phyloP scores from a whole-genome alignment of 768 basidiomycete species.

The Termitomyces heimii region DNA sequence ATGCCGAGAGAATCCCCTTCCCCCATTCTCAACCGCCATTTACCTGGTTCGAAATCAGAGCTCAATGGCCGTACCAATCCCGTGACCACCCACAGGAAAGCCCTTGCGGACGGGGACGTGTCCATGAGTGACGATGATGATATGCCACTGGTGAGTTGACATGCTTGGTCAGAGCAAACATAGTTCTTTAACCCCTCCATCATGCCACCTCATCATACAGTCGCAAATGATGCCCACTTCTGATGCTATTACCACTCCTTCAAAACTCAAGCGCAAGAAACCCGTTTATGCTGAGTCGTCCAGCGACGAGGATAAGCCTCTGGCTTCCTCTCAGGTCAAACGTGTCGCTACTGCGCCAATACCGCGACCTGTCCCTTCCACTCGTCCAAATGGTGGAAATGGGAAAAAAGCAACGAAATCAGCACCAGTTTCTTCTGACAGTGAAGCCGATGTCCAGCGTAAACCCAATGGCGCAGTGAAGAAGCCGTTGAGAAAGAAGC shows the following conservation, averaged over 20 bases:
- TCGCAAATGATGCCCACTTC: conserved; percentile 50
- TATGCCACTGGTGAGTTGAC: conserved; percentile 56
- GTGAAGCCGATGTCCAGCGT: conserved; percentile 38
- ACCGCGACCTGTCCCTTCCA: conserved; percentile 27
- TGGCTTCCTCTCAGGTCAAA: conserved; percentile 70
- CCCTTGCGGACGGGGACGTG: conserved; percentile 33
- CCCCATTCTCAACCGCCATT: conserved; percentile 56
- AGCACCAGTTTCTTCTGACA: conserved; percentile 29
- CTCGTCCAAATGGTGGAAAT: conserved; percentile 36
- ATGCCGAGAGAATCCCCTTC: conserved; percentile 47
- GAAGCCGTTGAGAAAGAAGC: conserved; percentile 60
- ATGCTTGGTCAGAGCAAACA: conserved; percentile 2
- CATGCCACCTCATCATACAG: conserved; percentile 27
- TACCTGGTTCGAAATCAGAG: conserved; percentile 38
- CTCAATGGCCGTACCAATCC: conserved; percentile 30
- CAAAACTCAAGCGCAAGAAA: conserved; percentile 57
- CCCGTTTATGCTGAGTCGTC: conserved; percentile 48
- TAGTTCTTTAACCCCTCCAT: conserved; percentile 13
- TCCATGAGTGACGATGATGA: conserved; percentile 70
- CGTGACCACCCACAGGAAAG: conserved; percentile 39
- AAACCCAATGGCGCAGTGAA: conserved; percentile 39
- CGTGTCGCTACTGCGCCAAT: conserved; percentile 30
- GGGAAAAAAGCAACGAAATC: conserved; percentile 30
- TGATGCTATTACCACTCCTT: conserved; percentile 33
- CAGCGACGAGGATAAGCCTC: conserved; percentile 67